These are phyloP conservation scores for Fusarium agapanthi DNA, from an alignment of 2,329 filamentous ascomycete genomes.

Conservation along the genomic window DNA sequence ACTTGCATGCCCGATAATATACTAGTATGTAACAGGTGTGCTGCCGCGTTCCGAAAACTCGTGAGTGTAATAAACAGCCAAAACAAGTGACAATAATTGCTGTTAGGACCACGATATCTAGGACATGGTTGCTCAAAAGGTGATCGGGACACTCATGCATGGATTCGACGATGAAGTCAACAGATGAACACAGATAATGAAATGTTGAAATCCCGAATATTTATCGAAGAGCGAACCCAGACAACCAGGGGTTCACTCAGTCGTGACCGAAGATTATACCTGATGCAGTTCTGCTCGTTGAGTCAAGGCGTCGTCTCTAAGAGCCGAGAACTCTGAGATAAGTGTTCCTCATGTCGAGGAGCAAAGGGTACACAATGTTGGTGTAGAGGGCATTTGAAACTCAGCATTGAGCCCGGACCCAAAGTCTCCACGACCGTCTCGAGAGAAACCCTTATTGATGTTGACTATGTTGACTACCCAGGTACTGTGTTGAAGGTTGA, in stretches of 20 bases:
- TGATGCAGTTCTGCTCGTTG: not conserved
- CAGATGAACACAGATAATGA: not conserved
- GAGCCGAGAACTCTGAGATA: not conserved
- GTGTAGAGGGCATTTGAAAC: not conserved
- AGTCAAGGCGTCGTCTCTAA: not conserved
- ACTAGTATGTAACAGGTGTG: constrained; percentile 1
- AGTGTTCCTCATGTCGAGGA: not conserved
- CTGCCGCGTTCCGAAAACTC: constrained; percentile 1
- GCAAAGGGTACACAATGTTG: not conserved
- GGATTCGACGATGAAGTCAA: not conserved
- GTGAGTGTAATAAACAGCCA: not conserved
- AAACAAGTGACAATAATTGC: not conserved
- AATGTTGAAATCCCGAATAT: not conserved
- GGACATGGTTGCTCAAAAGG: not conserved
- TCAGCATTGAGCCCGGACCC: not conserved
- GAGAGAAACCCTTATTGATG: too few species aligned
- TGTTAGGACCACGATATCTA: not conserved
- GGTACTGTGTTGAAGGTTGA: not conserved
- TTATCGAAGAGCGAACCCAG: not conserved
- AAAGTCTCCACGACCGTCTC: not conserved
- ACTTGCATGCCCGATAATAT: constrained; percentile 12
- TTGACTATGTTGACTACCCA: too few species aligned
- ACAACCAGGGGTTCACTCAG: not conserved
- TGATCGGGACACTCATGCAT: not conserved
- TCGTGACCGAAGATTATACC: not conserved